Percentiles rank a stretch among this genome's conserved stretches.
Conservation (phyloP, 768 basidiomycete genomes). For the Boletus eberwhitei region DNA sequence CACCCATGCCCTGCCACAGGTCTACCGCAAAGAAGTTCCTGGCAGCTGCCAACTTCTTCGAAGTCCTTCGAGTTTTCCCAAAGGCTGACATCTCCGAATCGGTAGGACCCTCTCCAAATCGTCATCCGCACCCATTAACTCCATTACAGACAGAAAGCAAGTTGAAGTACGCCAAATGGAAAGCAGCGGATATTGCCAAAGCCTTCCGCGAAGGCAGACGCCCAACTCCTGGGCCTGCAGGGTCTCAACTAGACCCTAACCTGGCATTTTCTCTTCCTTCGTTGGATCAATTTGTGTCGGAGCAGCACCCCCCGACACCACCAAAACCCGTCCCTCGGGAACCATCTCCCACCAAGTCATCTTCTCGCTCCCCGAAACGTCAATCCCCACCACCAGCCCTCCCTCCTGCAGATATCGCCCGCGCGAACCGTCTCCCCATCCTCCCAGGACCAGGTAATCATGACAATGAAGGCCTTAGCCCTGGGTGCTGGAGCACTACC, state of each 20-base stretch:
- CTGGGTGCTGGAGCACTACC: slow-evolving; percentile 70
- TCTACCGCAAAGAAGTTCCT: slow-evolving; percentile 93
- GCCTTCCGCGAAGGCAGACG: slow-evolving; percentile 91
- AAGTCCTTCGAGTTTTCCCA: slow-evolving; percentile 78
- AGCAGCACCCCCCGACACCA: slow-evolving; percentile 15
- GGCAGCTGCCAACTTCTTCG: slow-evolving; percentile 92
- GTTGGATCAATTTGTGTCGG: slow-evolving; percentile 14
- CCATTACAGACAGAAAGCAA: slow-evolving; percentile 71
- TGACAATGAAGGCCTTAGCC: slow-evolving; percentile 38
- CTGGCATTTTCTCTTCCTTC: slow-evolving; percentile 2
- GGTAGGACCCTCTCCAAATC: slow-evolving; percentile 36
- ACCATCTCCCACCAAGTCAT: slow-evolving; percentile 18
- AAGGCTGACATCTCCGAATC: slow-evolving; percentile 54
- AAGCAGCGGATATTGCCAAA: slow-evolving; percentile 92
- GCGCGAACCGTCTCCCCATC: slow-evolving; percentile 28
- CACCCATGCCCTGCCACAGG: slow-evolving; percentile 38
- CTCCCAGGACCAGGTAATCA: slow-evolving; percentile 22
- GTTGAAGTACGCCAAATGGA: slow-evolving; percentile 95
- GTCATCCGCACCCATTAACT: not conserved
- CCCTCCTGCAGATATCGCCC: slow-evolving; percentile 27
- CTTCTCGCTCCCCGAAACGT: slow-evolving; percentile 30
- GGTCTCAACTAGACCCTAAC: slow-evolving; percentile 33
- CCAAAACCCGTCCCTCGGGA: slow-evolving; percentile 26
- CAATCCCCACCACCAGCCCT: slow-evolving; percentile 33
- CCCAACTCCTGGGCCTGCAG: slow-evolving; percentile 77